Conservation (phyloP, 331 rosid species). For the Pyrus hybrid region DNA sequence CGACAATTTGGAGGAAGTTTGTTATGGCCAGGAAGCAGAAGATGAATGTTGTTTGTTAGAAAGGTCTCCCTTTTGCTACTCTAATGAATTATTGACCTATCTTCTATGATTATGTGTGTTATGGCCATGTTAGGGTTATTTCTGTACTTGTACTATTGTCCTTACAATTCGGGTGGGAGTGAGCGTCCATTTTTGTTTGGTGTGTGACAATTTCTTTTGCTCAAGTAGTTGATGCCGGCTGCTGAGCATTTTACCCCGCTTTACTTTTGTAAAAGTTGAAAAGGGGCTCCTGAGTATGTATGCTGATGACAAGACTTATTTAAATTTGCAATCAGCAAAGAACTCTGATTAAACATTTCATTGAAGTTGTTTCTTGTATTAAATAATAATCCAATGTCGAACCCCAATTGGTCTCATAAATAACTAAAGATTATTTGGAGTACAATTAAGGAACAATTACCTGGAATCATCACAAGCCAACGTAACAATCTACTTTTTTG, state of each 20-base stretch:
- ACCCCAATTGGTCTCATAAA: no score
- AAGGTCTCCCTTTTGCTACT: background rate
- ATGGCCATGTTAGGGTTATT: background rate
- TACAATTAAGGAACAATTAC: no score
- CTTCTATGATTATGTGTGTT: background rate
- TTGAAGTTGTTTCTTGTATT: no score
- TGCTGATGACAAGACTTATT: background rate
- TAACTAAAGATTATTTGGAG: no score
- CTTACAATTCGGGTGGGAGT: background rate
- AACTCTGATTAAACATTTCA: no score
- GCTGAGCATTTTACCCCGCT: background rate
- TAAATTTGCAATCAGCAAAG: no score
- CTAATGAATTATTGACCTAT: background rate
- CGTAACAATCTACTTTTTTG: no score
- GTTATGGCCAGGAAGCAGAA: constrained; percentile 60
- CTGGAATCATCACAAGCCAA: no score
- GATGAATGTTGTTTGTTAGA: constrained; percentile 60
- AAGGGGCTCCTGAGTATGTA: background rate
- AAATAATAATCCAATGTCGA: no score
- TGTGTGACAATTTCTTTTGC: background rate
- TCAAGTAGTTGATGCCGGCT: background rate
- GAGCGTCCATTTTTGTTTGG: background rate
- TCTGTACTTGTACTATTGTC: background rate
- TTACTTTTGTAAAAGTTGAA: background rate
- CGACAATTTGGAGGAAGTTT: constrained; percentile 67